Evolutionary conservation across 1,139 yeast species (phyloP), one percentile per base, ranked within the genome.

Genomic region (Entelexis paramagnoliae): DNA sequence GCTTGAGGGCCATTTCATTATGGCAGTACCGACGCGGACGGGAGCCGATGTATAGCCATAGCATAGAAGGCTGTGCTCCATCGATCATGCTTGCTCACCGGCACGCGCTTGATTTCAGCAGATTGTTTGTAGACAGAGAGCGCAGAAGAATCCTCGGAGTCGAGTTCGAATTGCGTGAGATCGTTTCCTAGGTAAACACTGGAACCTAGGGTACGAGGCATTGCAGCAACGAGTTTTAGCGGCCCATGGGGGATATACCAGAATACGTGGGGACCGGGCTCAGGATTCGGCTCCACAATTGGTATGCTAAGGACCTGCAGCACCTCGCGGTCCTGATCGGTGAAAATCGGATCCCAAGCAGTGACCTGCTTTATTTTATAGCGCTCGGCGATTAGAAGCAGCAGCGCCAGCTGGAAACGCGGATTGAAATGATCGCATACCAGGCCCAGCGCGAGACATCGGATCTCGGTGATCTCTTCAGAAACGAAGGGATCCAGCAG

Each of bases 211-310:
- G 36, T 39, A 6, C 66, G 64, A 5, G 81, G 57, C 1, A 81
- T 59, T 0, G 54, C 41, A 44, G 80, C 77, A 1, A 84, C 78
- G 13, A 84, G 66, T 7, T 68, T 71, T 40, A 82, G 66, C 0
- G 88, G 86, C 0, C 89, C 89, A 66, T 85, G 95, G 0, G 93
- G 93, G 51, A 84, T 71, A 60, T 78, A 59, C 55, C 58, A 84
- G 59, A 70, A 79, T 2, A 82, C 63, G 0, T 70, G 49, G 2
- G 50, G 48, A 2, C 40, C 11, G 2, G 53, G 43, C 3, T 53
- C 51, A 8, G 51, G 49, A 7, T 57, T 60, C 13, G 59, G 56
- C 33, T 60, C 65, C 28, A 49, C 62, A 30, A 64, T 65, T 24
- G 44, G 53, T 61, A 64, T 66, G 52, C 56, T 66, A 58, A 36